Conservation (phyloP, 2,329 filamentous ascomycete species). For the Penicillium sp. region DNA sequence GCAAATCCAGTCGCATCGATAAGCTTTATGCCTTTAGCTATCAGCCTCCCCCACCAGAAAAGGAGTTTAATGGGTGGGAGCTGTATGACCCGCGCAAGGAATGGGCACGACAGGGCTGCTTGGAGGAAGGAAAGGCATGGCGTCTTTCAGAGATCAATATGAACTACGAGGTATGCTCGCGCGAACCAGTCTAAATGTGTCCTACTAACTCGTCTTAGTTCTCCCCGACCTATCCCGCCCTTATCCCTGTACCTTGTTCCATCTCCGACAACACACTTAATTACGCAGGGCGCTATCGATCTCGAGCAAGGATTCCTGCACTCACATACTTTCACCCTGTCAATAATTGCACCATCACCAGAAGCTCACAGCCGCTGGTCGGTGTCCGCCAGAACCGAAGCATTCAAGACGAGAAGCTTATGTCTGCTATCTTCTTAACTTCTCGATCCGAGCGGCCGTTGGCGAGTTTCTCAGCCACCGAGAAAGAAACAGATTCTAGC, state of each 20-base stretch:
- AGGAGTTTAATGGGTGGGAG: constrained; percentile 67
- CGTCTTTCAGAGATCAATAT: constrained; percentile 81
- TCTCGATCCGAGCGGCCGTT: constrained; percentile 43
- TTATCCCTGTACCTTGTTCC: constrained; percentile 72
- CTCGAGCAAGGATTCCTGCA: constrained; percentile 75
- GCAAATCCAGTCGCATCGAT: constrained; percentile 71
- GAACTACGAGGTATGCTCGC: constrained; percentile 57
- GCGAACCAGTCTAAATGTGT: neutral
- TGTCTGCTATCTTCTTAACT: constrained; percentile 83
- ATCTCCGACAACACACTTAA: constrained; percentile 98
- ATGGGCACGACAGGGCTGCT: constrained; percentile 78
- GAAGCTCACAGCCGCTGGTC: constrained; percentile 83
- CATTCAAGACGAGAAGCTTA: constrained; percentile 87
- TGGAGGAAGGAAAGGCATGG: constrained; percentile 73
- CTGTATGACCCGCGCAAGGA: constrained; percentile 79
- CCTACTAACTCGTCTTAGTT: constrained; percentile 45
- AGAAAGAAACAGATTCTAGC: constrained; percentile 41
- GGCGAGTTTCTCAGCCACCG: constrained; percentile 32
- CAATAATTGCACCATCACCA: constrained; percentile 93
- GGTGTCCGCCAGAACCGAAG: constrained; percentile 81
- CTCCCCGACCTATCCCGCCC: constrained; percentile 80
- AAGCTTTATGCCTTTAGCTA: constrained; percentile 88
- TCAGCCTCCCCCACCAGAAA: constrained; percentile 63
- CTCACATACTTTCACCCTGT: constrained; percentile 91
- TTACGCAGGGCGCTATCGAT: constrained; percentile 82